Conservation (phyloP, 163 green algal species). For the Volvox carteri region DNA sequence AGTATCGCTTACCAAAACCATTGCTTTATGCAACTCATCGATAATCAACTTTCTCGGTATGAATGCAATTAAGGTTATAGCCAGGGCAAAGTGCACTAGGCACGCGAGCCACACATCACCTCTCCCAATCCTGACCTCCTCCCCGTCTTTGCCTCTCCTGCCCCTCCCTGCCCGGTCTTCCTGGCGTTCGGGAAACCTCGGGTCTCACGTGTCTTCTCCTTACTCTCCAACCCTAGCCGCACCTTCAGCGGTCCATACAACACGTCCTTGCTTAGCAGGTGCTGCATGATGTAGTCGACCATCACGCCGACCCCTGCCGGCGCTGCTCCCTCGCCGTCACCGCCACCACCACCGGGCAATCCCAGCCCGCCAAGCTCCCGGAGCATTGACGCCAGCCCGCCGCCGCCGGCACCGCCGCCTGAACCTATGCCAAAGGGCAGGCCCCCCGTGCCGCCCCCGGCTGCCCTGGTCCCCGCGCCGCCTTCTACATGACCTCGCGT, state of each 20-base stretch:
- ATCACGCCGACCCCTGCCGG: slow-evolving; percentile 74
- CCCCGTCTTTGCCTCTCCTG: no score
- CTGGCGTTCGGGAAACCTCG: no score
- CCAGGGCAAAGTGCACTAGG: no score
- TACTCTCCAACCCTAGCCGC: neutral
- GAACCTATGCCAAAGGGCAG: slow-evolving; percentile 39
- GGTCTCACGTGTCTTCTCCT: no score
- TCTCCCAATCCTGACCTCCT: no score
- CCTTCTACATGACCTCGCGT: slow-evolving; percentile 49
- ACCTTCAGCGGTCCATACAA: slow-evolving; percentile 90
- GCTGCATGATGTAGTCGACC: slow-evolving; percentile 88
- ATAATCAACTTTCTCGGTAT: no score
- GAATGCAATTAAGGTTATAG: no score
- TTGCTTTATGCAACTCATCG: no score
- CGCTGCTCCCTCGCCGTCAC: slow-evolving; percentile 33
- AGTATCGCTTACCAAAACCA: no score
- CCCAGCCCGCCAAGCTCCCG: slow-evolving; percentile 56
- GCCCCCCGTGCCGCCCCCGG: neutral
- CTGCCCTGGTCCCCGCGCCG: neutral
- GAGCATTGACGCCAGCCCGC: slow-evolving; percentile 49
- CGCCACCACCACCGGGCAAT: neutral
- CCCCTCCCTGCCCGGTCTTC: no score
- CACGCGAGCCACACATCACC: no score
- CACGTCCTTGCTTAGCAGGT: slow-evolving; percentile 93
- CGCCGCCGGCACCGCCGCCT: neutral